Percentiles rank a stretch among this genome's conserved stretches.
These are phyloP conservation scores for Venturia nashicola DNA, from an alignment of 2,329 filamentous ascomycete genomes.

Conservation along the genomic window DNA sequence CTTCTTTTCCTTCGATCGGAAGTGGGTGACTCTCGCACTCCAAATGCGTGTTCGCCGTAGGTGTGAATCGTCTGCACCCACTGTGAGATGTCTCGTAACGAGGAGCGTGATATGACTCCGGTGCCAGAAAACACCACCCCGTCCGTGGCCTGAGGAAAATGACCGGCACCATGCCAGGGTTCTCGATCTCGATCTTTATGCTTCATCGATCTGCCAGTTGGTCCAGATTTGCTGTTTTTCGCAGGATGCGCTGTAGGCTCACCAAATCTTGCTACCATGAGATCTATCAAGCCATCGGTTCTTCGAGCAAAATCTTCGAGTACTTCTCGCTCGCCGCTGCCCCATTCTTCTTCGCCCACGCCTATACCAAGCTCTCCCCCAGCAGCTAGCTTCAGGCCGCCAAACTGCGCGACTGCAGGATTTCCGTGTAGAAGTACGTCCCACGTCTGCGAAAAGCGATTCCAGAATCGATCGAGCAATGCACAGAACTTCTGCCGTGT, in stretches of 20 bases:
- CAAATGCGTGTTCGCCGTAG: slow-evolving; percentile 76
- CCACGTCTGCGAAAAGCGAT: slow-evolving; percentile 55
- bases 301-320: slow-evolving; percentile 74
- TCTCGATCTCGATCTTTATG: slow-evolving; percentile 17
- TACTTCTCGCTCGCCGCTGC: slow-evolving; percentile 86
- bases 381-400: slow-evolving; percentile 75
- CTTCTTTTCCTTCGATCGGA: slow-evolving; percentile 45
- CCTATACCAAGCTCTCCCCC: slow-evolving; percentile 88
- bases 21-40: slow-evolving; percentile 65
- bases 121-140: slow-evolving; percentile 78
- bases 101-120: slow-evolving; percentile 58
- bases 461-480: slow-evolving; percentile 73
- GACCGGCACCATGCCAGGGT: slow-evolving; percentile 66
- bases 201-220: not conserved
- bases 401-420: slow-evolving; percentile 65
- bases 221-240: not conserved
- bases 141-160: slow-evolving; percentile 57
- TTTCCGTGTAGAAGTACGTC: slow-evolving; percentile 85
- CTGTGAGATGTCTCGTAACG: slow-evolving; percentile 58
- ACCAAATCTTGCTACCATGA: slow-evolving; percentile 80
- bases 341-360: slow-evolving; percentile 89
- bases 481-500: slow-evolving; percentile 57
- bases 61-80: slow-evolving; percentile 86
- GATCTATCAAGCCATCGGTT: slow-evolving; percentile 74
- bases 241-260: slow-evolving; percentile 30